Base-by-base conservation (phyloP, 2,329 filamentous ascomycete species). In the Penicillium glabrum region DNA sequence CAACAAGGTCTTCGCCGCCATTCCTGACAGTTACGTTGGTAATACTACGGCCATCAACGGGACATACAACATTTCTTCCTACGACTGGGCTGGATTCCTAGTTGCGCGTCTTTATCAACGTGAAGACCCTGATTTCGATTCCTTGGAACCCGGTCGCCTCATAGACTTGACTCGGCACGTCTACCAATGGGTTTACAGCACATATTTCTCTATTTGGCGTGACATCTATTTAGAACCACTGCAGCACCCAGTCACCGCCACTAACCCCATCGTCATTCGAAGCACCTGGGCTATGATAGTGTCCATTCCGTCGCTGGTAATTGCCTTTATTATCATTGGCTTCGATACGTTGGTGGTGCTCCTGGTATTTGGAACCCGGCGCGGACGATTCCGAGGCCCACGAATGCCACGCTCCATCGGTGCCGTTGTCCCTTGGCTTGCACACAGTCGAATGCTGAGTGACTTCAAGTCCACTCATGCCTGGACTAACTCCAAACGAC, bases 21-120 rank as follows among this genome's bases (percentile, higher is more conserved):
- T 73, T 13, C 70, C 71, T 1, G 70, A 70, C 49, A 71, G 62
- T 43, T 72, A 67, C 33, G 62, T 67, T 3, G 69, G 68, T 19
- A 68, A 70, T 35, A 63, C 65, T 2, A 60, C 63, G 3, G 44
- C 60, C 19, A 48, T 53, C 14, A 67, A 68, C n/a, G 63, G 66
- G 9, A 62, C 61, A 1, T 69, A 69, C 45, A 66, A 65, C 39
- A 61, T 70, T 10, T 65, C 69, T 1, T 71, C 69, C 0, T 73
- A 73, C 26, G 71, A 73, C 44, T 73, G 71, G 71, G 70, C 71
- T 1, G 71, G 71, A 0, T 73, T 72, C 41, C 61, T 73, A 16
- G 69, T 72, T 33, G 67, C 69, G 7, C 68, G 69, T 14, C 56
- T 73, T 4, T 73, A 73, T 39, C 62, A 69, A 31, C 68, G 65